These are phyloP conservation scores for Dendrobium catenatum DNA, from an alignment of 106 monocot species.

Conservation along the genomic window DNA sequence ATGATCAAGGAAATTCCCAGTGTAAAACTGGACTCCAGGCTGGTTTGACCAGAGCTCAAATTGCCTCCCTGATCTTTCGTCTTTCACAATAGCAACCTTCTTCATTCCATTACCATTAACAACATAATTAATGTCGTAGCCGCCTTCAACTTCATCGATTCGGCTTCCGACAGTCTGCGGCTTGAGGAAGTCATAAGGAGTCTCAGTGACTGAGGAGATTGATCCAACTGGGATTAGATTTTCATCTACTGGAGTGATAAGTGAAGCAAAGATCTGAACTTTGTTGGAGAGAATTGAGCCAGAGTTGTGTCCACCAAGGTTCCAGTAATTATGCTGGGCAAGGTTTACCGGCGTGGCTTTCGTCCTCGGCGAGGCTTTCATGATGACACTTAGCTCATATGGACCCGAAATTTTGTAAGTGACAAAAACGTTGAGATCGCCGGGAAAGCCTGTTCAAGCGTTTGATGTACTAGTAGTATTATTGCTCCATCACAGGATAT, in stretches of 20 bases:
- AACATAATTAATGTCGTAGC: slow-evolving; percentile 84
- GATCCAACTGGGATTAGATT: slow-evolving; percentile 38
- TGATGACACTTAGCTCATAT: slow-evolving; percentile 40
- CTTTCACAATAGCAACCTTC: slow-evolving; percentile 57
- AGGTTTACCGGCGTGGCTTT: slow-evolving; percentile 70
- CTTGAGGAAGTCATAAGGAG: slow-evolving; percentile 31
- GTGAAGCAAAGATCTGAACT: slow-evolving; percentile 57
- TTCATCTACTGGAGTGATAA: slow-evolving; percentile 24
- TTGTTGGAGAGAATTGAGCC: slow-evolving; percentile 44
- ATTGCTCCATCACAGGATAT: no score
- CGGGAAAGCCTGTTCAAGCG: slow-evolving; percentile 61
- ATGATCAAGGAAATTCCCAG: slow-evolving; percentile 42
- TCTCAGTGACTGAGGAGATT: slow-evolving; percentile 11
- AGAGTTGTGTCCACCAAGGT: slow-evolving; percentile 54
- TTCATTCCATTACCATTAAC: slow-evolving; percentile 28
- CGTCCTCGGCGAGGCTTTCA: slow-evolving; percentile 28
- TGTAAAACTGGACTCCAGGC: slow-evolving; percentile 83
- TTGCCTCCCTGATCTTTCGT: slow-evolving; percentile 28
- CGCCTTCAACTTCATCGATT: slow-evolving; percentile 27
- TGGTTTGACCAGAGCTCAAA: slow-evolving; percentile 71
- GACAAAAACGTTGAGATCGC: slow-evolving; percentile 72
- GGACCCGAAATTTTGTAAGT: slow-evolving; percentile 69
- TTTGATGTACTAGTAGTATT: not conserved
- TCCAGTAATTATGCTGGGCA: slow-evolving; percentile 81
- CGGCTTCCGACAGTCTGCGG: slow-evolving; percentile 30